Conservation (phyloP, 176 grass and related monocot genomes). For the Urochloa ruziziensis region DNA sequence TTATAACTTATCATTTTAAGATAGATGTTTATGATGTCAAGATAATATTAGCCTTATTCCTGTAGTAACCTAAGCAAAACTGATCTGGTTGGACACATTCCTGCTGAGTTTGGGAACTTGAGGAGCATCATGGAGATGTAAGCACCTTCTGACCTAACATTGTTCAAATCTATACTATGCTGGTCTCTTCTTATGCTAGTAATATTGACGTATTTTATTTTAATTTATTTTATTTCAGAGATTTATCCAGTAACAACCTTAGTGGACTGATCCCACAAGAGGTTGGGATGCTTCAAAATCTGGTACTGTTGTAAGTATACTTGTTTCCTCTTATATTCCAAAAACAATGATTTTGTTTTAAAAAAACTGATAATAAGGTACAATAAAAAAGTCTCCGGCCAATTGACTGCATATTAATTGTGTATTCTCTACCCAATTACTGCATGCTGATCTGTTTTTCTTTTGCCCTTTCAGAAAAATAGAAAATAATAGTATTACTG, state of each 20-base stretch:
- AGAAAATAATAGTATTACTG: conserved; percentile 81
- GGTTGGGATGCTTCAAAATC: conserved; percentile 81
- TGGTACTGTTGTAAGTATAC: conserved; percentile 63
- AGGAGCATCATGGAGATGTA: conserved; percentile 97
- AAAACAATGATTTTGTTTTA: too few relatives aligned
- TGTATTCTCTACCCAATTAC: neutral
- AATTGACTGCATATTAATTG: neutral
- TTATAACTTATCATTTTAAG: neutral
- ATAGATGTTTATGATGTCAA: conserved; percentile 10
- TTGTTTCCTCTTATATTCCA: neutral
- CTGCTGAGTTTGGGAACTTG: conserved; percentile 90
- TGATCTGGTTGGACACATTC: conserved; percentile 65
- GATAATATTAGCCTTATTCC: conserved; percentile 19
- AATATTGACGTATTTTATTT: too few relatives aligned
- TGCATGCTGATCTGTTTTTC: conserved; percentile 30
- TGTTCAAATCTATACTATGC: neutral
- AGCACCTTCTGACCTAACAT: conserved; percentile 5
- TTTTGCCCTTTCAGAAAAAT: conserved; percentile 55
- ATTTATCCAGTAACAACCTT: conserved; percentile 64
- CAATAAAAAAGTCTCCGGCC: neutral
- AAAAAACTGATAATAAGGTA: neutral
- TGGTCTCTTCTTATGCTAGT: neutral
- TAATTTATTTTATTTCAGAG: conserved; percentile 44
- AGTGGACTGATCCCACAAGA: conserved; percentile 73
- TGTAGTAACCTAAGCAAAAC: conserved; percentile 93